Percentiles rank a stretch among this genome's conserved stretches.
Conservation (phyloP, 805 yeast species). For the Candida boidinii region DNA sequence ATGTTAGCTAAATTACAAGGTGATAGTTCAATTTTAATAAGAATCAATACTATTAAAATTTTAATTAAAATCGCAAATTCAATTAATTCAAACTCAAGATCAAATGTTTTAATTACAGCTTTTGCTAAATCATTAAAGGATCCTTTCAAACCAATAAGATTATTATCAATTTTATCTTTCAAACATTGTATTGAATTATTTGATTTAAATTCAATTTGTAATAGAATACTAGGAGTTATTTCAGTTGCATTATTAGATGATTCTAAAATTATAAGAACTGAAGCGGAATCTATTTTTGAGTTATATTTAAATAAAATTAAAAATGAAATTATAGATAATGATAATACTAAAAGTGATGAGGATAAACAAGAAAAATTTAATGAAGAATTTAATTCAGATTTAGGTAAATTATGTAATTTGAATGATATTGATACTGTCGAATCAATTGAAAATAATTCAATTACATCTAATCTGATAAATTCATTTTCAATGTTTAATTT, state of each 20-base stretch:
- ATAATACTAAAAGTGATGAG: too few species aligned
- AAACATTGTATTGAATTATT: conserved; percentile 56
- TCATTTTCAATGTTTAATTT: too few species aligned
- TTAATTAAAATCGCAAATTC: conserved; percentile 56
- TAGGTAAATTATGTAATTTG: too few species aligned
- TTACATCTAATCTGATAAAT: too few species aligned
- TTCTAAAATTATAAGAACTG: conserved; percentile 57
- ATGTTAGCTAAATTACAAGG: conserved; percentile 74
- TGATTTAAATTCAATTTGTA: conserved; percentile 66
- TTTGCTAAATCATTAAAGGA: conserved; percentile 78
- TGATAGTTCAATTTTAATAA: conserved; percentile 66
- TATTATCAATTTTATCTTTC: conserved; percentile 72
- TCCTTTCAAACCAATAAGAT: conserved; percentile 62
- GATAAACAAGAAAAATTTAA: too few species aligned
- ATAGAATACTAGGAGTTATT: conserved; percentile 73
- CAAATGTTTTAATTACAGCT: conserved; percentile 80
- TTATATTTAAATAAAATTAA: conserved; percentile 48
- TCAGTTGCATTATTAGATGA: conserved; percentile 79
- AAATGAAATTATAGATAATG: conserved; percentile 33
- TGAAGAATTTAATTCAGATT: too few species aligned
- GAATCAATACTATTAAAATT: conserved; percentile 69
- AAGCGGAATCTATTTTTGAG: conserved; percentile 64
- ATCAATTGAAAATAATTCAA: too few species aligned
- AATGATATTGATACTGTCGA: too few species aligned
- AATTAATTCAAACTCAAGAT: conserved; percentile 47